Evolutionary conservation across 164 flowering plant genomes (phyloP).

Genomic region (Nymphaea thermarum): DNA sequence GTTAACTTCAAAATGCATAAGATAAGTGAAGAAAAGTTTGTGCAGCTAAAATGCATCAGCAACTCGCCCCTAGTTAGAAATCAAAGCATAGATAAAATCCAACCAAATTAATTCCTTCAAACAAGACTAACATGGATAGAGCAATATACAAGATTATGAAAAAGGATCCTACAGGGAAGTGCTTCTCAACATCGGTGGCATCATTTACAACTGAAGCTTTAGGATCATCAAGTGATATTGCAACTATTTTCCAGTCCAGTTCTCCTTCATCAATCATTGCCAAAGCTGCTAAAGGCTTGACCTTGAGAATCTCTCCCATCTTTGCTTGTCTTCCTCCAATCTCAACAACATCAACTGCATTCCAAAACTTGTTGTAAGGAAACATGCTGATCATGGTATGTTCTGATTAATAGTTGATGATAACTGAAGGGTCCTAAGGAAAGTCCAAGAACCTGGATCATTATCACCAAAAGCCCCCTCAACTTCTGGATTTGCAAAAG

Average conservation of each 20-base stretch:
- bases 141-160: background rate
- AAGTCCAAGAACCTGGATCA: conserved; percentile 38
- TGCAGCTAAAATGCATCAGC: no score
- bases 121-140: no score
- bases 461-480: conserved; percentile 94
- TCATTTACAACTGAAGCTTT: conserved; percentile 86
- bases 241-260: conserved; percentile 99
- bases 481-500: conserved; percentile 68
- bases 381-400: background rate
- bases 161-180: conserved; percentile 58
- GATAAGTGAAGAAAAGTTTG: no score
- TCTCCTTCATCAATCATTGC: conserved; percentile 99
- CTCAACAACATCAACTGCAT: conserved; percentile 96
- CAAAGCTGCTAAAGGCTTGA: conserved; percentile 85
- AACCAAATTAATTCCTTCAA: no score
- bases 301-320: conserved; percentile 74
- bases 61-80: no score
- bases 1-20: no score
- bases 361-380: background rate
- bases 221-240: conserved; percentile 93
- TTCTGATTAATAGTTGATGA: background rate
- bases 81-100: no score
- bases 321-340: conserved; percentile 65
- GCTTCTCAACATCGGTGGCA: conserved; percentile 85
- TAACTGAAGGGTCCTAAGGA: background rate